Percentiles rank a stretch among this genome's conserved stretches.
Conservation (phyloP, 2,329 filamentous ascomycete species). For the Talaromyces sp. region DNA sequence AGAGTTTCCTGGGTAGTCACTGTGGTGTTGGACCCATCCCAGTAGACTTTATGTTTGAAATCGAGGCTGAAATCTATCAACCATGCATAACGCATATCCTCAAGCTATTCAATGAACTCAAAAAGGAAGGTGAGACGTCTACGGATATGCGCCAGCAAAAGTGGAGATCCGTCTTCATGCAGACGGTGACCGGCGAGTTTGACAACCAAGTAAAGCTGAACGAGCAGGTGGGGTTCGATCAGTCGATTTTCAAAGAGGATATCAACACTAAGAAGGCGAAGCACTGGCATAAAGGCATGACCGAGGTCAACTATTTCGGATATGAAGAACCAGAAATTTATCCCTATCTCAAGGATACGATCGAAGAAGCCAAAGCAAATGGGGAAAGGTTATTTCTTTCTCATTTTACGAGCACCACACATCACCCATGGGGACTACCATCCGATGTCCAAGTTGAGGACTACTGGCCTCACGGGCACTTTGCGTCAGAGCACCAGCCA, state of each 20-base stretch:
- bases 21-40: slow-evolving; percentile 31
- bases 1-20: slow-evolving; percentile 31
- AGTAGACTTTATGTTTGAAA: slow-evolving; percentile 30
- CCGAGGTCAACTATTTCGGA: slow-evolving; percentile 45
- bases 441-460: slow-evolving; percentile 25
- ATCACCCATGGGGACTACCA: slow-evolving; percentile 44
- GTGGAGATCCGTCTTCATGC: slow-evolving; percentile 31
- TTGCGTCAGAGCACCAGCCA: slow-evolving; percentile 29
- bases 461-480: slow-evolving; percentile 24
- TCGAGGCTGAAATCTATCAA: slow-evolving; percentile 29
- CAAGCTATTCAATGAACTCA: slow-evolving; percentile 30
- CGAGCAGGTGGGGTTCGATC: slow-evolving; percentile 36
- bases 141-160: slow-evolving; percentile 23
- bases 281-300: slow-evolving; percentile 29
- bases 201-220: slow-evolving; percentile 30
- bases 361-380: slow-evolving; percentile 26
- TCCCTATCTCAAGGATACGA: slow-evolving; percentile 37
- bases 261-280: slow-evolving; percentile 29
- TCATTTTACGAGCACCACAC: slow-evolving; percentile 34
- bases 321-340: slow-evolving; percentile 38
- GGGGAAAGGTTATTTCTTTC: slow-evolving; percentile 30
- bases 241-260: slow-evolving; percentile 29
- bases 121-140: slow-evolving; percentile 10
- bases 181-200: slow-evolving; percentile 31
- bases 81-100: slow-evolving; percentile 33